phyloP scores from a whole-genome alignment of 2,329 filamentous ascomycete genomes.

The Fusarium pseudocircinatum region DNA sequence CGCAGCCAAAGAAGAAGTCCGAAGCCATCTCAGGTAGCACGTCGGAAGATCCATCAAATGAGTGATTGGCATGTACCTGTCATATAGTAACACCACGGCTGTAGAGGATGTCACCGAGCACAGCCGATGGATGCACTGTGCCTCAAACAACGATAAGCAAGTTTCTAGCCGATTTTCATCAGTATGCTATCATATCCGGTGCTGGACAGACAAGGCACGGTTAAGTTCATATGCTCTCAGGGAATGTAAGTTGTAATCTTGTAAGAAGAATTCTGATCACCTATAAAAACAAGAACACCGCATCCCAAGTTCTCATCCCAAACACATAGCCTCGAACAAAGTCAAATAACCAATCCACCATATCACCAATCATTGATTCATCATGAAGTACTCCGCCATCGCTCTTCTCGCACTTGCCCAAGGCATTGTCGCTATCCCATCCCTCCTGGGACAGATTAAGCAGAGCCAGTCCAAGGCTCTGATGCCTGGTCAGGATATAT shows the following conservation, averaged over 20 bases:
- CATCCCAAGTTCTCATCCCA: not conserved
- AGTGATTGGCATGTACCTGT: not conserved
- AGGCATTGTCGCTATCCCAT: not conserved
- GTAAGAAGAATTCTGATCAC: not conserved
- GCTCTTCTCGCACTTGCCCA: not conserved
- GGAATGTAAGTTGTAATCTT: no score
- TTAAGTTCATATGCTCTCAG: fast-evolving
- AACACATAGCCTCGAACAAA: fast-evolving
- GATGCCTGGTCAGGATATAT: not conserved
- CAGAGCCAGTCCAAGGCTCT: not conserved
- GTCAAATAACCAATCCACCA: fast-evolving
- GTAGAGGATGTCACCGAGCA: not conserved
- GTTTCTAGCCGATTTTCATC: not conserved
- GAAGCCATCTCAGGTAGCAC: not conserved
- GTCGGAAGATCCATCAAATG: not conserved
- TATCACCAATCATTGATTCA: fast-evolving
- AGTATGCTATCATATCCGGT: fast-evolving
- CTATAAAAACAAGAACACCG: not conserved
- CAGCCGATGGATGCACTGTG: not conserved
- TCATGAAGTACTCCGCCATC: slow-evolving; percentile 1
- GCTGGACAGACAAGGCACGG: not conserved
- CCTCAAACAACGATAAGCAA: not conserved
- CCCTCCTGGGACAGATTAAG: not conserved
- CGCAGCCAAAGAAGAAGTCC: no score
- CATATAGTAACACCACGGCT: no score